Conservation (phyloP, 495 filamentous ascomycete genomes). For the Apiosordaria backusii region DNA sequence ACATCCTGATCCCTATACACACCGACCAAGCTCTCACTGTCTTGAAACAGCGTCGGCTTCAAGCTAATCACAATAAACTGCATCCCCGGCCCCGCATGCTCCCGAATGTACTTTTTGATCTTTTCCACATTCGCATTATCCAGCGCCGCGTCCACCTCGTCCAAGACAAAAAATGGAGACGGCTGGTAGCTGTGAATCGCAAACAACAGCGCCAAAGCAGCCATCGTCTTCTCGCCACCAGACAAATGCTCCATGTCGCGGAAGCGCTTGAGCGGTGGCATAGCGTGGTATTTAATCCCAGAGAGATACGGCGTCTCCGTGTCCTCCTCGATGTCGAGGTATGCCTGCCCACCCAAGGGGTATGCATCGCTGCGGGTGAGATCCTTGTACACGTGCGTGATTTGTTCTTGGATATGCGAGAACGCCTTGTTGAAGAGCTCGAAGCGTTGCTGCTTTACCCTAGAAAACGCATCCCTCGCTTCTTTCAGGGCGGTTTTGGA, state of each 20-base stretch:
- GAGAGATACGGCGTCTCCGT: slow-evolving; percentile 81
- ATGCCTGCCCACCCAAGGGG: slow-evolving; percentile 89
- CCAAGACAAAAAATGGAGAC: slow-evolving; percentile 93
- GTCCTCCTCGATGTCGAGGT: slow-evolving; percentile 89
- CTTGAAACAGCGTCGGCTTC: slow-evolving; percentile 91
- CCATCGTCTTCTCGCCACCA: slow-evolving; percentile 98
- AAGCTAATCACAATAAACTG: slow-evolving; percentile 98
- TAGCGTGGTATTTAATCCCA: slow-evolving; percentile 96
- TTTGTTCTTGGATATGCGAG: slow-evolving; percentile 90
- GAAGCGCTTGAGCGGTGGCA: slow-evolving; percentile 98
- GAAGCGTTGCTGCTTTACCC: slow-evolving; percentile 75
- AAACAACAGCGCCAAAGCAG: slow-evolving; percentile 89
- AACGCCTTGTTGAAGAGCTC: slow-evolving; percentile 95
- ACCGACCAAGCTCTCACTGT: slow-evolving; percentile 88
- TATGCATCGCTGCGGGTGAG: slow-evolving; percentile 80
- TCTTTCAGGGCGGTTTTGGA: slow-evolving; percentile 67
- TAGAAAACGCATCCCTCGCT: slow-evolving; percentile 77
- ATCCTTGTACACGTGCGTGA: slow-evolving; percentile 89
- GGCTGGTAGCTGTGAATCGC: slow-evolving; percentile 95
- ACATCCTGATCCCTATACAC: slow-evolving; percentile 92
- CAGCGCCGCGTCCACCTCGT: slow-evolving; percentile 96
- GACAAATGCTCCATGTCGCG: slow-evolving; percentile 98
- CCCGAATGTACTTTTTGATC: slow-evolving; percentile 90
- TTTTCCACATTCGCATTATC: slow-evolving; percentile 95
- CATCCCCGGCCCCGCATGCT: slow-evolving; percentile 93